These are phyloP conservation scores for Vararia minispora DNA, from an alignment of 768 basidiomycete species.

Conservation along the genomic window DNA sequence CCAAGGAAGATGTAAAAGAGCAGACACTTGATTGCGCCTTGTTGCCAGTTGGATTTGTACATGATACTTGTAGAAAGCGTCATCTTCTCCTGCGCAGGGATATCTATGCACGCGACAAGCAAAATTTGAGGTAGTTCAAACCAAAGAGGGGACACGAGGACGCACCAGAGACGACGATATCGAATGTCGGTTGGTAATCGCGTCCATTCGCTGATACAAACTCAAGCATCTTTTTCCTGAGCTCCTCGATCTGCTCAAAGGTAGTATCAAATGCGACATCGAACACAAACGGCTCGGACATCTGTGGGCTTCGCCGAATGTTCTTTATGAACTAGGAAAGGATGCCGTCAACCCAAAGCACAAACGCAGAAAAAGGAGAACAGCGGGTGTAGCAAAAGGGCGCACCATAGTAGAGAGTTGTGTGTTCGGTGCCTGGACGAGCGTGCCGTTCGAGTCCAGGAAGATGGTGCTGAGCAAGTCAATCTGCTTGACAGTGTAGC, in stretches of 20 bases:
- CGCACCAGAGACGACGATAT: constrained; percentile 55
- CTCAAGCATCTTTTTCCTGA: constrained; percentile 69
- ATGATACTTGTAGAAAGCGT: constrained; percentile 71
- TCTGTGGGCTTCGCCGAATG: constrained; percentile 63
- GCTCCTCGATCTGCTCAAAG: constrained; percentile 70
- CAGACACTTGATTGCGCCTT: constrained; percentile 57
- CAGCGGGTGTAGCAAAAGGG: too few species aligned
- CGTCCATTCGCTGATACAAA: constrained; percentile 64
- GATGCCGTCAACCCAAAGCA: background rate
- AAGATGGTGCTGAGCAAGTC: constrained; percentile 70
- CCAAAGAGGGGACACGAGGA: background rate
- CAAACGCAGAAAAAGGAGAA: too few species aligned
- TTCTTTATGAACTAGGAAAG: constrained; percentile 52
- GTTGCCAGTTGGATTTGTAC: constrained; percentile 84
- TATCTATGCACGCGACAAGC: constrained; percentile 34
- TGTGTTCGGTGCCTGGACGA: constrained; percentile 65
- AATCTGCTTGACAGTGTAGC: constrained; percentile 82
- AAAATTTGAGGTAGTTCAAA: background rate
- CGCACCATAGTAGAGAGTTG: constrained; percentile 44
- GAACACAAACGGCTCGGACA: constrained; percentile 75
- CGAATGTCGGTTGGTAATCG: constrained; percentile 69
- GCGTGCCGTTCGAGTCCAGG: constrained; percentile 42
- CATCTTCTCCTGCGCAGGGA: constrained; percentile 74
- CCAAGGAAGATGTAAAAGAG: background rate
- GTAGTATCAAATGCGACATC: constrained; percentile 70